A percentile compares a stretch with the other conserved stretches of the same genome.
These are phyloP conservation scores for Eragrostis nindensis DNA, from an alignment of 176 grass and related monocot species.

Conservation along the genomic window DNA sequence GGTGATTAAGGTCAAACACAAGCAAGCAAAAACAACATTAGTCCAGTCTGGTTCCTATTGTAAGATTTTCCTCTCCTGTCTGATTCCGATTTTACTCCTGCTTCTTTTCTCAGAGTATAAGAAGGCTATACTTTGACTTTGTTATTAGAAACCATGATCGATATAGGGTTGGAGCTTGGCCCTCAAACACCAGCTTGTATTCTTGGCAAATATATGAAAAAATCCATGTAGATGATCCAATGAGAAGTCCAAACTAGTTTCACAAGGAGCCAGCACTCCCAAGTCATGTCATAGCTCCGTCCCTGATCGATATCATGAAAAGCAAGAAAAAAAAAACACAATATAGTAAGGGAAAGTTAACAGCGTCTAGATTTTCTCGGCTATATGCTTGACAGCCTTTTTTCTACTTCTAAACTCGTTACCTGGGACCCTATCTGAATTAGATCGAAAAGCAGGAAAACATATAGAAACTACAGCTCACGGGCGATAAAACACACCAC, in stretches of 20 bases:
- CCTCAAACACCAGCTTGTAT: too few relatives aligned
- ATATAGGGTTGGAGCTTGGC: too few relatives aligned
- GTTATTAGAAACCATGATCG: too few relatives aligned
- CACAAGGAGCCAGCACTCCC: too few relatives aligned
- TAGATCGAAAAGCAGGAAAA: background rate
- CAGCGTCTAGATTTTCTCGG: background rate
- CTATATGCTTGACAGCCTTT: background rate
- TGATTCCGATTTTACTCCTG: too few relatives aligned
- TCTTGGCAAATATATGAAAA: too few relatives aligned
- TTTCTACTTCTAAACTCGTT: background rate
- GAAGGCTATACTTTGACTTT: too few relatives aligned
- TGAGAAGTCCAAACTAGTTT: too few relatives aligned
- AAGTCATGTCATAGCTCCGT: background rate
- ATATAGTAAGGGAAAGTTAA: background rate
- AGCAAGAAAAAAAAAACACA: background rate
- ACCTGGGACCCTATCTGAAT: background rate
- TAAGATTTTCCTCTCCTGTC: too few relatives aligned
- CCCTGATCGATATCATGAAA: background rate
- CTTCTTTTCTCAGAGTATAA: too few relatives aligned
- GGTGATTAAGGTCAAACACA: background rate
- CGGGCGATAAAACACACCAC: background rate
- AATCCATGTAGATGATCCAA: too few relatives aligned
- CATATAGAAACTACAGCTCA: background rate
- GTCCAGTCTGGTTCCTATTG: background rate
- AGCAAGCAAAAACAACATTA: background rate